Evolutionary conservation across 1,284 basidiomycete species (phyloP).

Genomic region (Earliella scabrosa): DNA sequence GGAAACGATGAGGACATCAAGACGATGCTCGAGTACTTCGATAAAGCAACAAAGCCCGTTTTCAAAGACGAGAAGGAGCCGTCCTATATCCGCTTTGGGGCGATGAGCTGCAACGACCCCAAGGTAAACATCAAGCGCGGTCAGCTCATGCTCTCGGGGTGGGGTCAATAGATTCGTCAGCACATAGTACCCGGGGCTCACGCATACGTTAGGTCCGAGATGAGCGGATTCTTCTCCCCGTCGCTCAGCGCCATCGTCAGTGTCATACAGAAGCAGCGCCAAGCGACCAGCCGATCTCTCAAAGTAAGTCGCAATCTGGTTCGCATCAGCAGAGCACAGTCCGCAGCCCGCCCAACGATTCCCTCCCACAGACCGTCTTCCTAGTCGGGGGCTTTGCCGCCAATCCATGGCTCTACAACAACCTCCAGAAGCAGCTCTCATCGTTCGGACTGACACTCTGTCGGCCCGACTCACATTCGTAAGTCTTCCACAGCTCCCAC

Average conservation of each 20-base stretch:
- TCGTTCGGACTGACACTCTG: slow-evolving; percentile 39
- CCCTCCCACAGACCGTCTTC: slow-evolving; percentile 41
- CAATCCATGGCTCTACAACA: slow-evolving; percentile 42
- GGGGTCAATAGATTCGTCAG: neutral
- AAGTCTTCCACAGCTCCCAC: neutral
- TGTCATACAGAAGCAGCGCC: neutral
- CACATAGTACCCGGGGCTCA: no score
- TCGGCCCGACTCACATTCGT: slow-evolving; percentile 47
- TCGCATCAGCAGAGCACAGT: no score
- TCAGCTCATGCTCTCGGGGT: slow-evolving; percentile 43
- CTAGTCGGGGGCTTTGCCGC: slow-evolving; percentile 46
- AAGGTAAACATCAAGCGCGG: slow-evolving; percentile 43
- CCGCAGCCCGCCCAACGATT: no score
- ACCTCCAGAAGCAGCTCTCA: slow-evolving; percentile 31
- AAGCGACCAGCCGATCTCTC: neutral
- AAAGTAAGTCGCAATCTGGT: no score
- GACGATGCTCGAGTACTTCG: slow-evolving; percentile 43
- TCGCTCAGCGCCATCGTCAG: neutral
- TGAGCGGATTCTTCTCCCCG: neutral
- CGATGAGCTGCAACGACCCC: slow-evolving; percentile 40
- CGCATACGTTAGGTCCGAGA: neutral
- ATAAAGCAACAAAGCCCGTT: slow-evolving; percentile 44
- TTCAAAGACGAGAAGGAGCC: slow-evolving; percentile 41
- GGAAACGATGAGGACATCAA: slow-evolving; percentile 37
- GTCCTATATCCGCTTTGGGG: slow-evolving; percentile 48